Evolutionary conservation across 768 basidiomycete genomes (phyloP).

Genomic region (Podaxis pistillaris): DNA sequence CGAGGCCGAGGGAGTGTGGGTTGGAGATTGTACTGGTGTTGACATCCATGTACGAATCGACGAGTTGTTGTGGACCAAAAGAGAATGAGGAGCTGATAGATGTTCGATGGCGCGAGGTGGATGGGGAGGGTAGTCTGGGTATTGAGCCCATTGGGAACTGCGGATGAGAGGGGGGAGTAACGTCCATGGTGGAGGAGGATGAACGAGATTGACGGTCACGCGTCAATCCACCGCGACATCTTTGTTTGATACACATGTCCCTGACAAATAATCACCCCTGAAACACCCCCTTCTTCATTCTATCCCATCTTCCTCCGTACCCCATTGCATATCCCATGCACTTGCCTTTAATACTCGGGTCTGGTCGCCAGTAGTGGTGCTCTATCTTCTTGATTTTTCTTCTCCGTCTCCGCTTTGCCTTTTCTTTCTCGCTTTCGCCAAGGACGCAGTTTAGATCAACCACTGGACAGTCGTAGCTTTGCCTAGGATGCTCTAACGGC

Average conservation of each 20-base stretch:
- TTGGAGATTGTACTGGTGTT: conserved; percentile 61
- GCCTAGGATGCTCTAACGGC: conserved; percentile 1
- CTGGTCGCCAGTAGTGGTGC: conserved; percentile 38
- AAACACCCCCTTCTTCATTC: conserved; percentile 1
- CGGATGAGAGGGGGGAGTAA: conserved; percentile 50
- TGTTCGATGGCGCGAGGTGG: conserved; percentile 57
- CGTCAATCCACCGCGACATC: background rate
- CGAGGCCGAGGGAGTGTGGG: conserved; percentile 57
- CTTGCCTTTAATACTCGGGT: conserved; percentile 33
- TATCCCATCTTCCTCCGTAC: conserved; percentile 31
- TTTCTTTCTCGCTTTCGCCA: conserved; percentile 13
- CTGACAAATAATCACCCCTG: conserved; percentile 13
- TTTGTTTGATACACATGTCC: background rate
- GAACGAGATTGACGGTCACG: conserved; percentile 2
- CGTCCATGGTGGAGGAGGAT: conserved; percentile 28
- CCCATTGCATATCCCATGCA: conserved; percentile 44
- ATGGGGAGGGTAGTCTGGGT: conserved; percentile 52
- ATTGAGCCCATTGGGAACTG: conserved; percentile 43
- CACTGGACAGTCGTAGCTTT: conserved; percentile 21
- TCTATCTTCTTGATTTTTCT: conserved; percentile 9
- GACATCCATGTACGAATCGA: conserved; percentile 67
- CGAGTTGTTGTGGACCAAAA: conserved; percentile 74
- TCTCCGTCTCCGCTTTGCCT: conserved; percentile 18
- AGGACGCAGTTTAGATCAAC: conserved; percentile 19
- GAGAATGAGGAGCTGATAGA: conserved; percentile 84